Percentiles rank a stretch among this genome's conserved stretches.
Evolutionary conservation across 805 yeast species (phyloP).

Genomic region (Saccharomycopsis malanga): DNA sequence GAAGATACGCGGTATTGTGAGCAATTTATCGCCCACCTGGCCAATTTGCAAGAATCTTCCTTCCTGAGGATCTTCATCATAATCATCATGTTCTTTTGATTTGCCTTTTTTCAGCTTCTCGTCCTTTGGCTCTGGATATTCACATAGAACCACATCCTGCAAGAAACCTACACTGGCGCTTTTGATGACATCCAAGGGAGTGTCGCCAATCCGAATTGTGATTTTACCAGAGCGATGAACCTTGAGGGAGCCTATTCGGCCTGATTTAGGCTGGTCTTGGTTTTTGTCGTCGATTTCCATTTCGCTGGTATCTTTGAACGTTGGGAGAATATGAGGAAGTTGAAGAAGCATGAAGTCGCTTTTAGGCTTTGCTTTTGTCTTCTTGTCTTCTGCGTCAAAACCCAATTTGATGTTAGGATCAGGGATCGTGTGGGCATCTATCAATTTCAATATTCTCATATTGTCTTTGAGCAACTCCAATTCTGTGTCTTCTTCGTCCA

Average conservation of each 20-base stretch:
- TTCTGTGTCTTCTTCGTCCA: conserved; percentile 16
- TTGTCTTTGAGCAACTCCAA: conserved; percentile 12
- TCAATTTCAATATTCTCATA: conserved; percentile 11
- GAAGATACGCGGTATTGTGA: conserved; percentile 13
- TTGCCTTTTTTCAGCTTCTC: background rate
- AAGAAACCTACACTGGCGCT: conserved; percentile 65
- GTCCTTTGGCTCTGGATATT: conserved; percentile 3
- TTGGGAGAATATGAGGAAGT: conserved; percentile 41
- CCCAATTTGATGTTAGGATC: background rate
- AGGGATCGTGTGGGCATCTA: conserved; percentile 6
- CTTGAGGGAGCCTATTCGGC: conserved; percentile 66
- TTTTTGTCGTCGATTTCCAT: conserved; percentile 21
- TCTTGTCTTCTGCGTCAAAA: background rate
- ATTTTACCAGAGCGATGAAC: conserved; percentile 80
- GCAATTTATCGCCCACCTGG: conserved; percentile 17
- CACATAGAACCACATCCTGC: conserved; percentile 42
- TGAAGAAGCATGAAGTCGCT: conserved; percentile 37
- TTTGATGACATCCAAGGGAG: conserved; percentile 57
- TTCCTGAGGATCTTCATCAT: conserved; percentile 7
- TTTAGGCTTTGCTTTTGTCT: conserved; percentile 20
- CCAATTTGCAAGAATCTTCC: conserved; percentile 17
- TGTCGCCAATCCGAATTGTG: conserved; percentile 65
- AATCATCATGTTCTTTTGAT: conserved; percentile 1
- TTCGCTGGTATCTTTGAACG: conserved; percentile 25
- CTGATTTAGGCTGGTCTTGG: conserved; percentile 28